These are phyloP conservation scores for Rubia tinctorum DNA, from an alignment of 305 asterid species.

Conservation along the genomic window DNA sequence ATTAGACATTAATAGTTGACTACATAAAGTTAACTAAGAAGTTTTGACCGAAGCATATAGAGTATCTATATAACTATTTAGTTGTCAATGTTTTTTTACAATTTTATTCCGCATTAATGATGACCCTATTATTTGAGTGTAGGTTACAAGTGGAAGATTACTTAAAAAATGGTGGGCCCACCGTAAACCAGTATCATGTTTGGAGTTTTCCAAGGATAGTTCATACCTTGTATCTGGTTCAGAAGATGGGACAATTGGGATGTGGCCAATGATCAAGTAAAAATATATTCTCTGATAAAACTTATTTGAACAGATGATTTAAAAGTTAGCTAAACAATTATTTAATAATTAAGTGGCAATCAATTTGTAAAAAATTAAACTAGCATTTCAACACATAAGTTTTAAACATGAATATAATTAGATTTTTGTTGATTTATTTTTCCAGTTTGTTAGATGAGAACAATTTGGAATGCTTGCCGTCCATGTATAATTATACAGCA, in stretches of 20 bases:
- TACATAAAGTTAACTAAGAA: too few relatives aligned
- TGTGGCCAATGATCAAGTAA: conserved; percentile 16
- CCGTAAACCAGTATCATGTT: not conserved
- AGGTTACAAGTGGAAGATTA: conserved; percentile 17
- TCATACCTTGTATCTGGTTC: conserved; percentile 19
- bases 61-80: too few relatives aligned
- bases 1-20: too few relatives aligned
- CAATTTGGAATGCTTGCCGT: not conserved
- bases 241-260: conserved; percentile 12
- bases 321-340: not conserved
- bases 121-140: not conserved
- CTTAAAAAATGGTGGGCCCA: conserved; percentile 12
- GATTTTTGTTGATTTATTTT: not conserved
- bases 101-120: too few relatives aligned
- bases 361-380: too few relatives aligned
- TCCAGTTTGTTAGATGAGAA: conserved; percentile 15
- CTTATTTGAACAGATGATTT: not conserved
- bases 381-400: not conserved
- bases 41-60: too few relatives aligned
- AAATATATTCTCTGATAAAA: not conserved
- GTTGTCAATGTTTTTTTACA: too few relatives aligned
- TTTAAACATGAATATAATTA: too few relatives aligned
- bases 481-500: not conserved
- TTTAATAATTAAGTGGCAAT: too few relatives aligned
- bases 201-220: conserved; percentile 16